phyloP scores from a whole-genome alignment of 139 green algal genomes.

The Tetratostichococcus sp. region DNA sequence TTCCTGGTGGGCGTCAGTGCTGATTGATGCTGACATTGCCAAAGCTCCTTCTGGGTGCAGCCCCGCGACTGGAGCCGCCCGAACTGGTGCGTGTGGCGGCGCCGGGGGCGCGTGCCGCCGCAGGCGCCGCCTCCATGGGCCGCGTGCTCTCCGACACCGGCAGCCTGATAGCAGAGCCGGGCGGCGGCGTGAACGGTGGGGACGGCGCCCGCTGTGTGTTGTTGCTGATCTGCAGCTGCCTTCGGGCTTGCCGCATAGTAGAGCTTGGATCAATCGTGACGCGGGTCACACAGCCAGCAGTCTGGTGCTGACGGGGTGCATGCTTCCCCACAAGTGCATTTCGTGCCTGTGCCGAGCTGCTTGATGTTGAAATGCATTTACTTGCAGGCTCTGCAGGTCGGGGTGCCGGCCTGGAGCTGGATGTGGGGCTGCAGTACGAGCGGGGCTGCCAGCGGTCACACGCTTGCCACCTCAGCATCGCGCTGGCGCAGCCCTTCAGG shows the following conservation, averaged over 20 bases:
- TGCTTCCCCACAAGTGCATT: too few species aligned
- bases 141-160: background rate
- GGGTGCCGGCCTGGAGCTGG: slow-evolving; percentile 21
- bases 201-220: too few species aligned
- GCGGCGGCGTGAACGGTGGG: too few species aligned
- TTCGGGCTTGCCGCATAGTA: too few species aligned
- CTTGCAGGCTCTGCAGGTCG: background rate
- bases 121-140: too few species aligned
- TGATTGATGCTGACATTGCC: too few species aligned
- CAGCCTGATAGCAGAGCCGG: background rate
- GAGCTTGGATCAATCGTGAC: too few species aligned
- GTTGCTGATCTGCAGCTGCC: background rate
- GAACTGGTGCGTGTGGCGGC: slow-evolving; percentile 13
- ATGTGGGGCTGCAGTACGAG: slow-evolving; percentile 34
- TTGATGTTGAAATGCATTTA: background rate
- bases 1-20: too few species aligned
- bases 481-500: slow-evolving; percentile 33
- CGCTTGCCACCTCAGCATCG: slow-evolving; percentile 15
- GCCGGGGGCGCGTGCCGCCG: background rate
- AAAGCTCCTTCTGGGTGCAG: too few species aligned
- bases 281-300: too few species aligned
- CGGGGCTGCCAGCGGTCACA: slow-evolving; percentile 37
- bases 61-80: background rate
- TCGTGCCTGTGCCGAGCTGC: too few species aligned
- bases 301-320: too few species aligned